Evolutionary conservation across 345 rosid genomes (phyloP), one percentile per base, ranked within the genome.

Genomic region (Murraya paniculata): DNA sequence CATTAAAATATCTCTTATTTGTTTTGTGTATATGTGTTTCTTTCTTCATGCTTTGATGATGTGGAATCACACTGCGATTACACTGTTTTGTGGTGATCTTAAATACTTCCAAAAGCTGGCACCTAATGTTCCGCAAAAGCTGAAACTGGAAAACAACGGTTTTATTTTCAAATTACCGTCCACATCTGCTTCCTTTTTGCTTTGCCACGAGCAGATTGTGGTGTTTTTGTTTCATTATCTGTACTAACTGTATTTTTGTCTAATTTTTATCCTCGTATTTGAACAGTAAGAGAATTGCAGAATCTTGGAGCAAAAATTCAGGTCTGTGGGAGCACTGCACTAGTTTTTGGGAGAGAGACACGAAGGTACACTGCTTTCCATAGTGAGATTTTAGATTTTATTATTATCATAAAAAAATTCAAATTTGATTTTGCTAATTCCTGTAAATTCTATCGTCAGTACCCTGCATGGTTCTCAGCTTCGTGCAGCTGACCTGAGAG

Each of bases 281-380:
- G 72, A 35, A 68, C 41, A 74, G 83, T 13, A 22, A 73, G 74
- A 71, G 61, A 83, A 83, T 56, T 83, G 64, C 65, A 70, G 71
- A 80, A 80, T 67, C 84, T 83, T 22, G 86, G 86, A 33, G 83
- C 84, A 64, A 74, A 80, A 64, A 80, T 80, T 78, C 67, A 24
- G 31, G 77, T 80, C 30, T 31, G 55, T 50, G 81, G 79, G 74
- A 80, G 77, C 65, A 64, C 71, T 62, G 80, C 80, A 10, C 59
- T 77, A 35, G 81, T 83, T 73, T 35, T 14, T 22, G 81, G 82
- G 64, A 65, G 68, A 74, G 72, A 68, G 7, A 39, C 70, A 55
- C 79, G 72, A 74, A 77, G 81, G 79, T 83, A 64, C 18, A 21
- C 35, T 35, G 16, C 68, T 64, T 64, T 77, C n/a, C 18, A 22